These are phyloP conservation scores for Penstemon davidsonii DNA, from an alignment of 257 asterid species.

Conservation along the genomic window DNA sequence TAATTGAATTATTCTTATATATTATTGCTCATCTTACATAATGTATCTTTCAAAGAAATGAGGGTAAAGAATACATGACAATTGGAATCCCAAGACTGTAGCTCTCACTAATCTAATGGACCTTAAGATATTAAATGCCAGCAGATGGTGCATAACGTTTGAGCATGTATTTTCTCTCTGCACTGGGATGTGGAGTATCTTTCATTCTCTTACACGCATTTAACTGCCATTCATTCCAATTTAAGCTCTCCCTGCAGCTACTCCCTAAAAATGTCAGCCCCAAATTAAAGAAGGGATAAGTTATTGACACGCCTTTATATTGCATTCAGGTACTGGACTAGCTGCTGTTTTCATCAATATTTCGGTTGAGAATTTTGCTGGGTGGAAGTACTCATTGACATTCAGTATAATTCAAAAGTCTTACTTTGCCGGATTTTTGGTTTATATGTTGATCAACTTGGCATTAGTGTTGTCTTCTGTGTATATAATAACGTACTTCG, in stretches of 20 bases:
- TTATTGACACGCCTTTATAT: conserved; percentile 19
- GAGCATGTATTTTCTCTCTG: background rate
- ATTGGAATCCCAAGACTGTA: background rate
- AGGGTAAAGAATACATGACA: background rate
- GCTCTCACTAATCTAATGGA: background rate
- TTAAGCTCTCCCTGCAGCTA: background rate
- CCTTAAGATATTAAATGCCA: background rate
- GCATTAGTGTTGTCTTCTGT: conserved; percentile 89
- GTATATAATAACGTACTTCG: conserved; percentile 75
- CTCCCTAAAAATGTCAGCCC: background rate
- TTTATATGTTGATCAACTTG: conserved; percentile 80
- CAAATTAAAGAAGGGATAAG: conserved; percentile 10
- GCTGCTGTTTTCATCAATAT: conserved; percentile 97
- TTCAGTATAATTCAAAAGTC: conserved; percentile 90
- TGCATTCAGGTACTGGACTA: conserved; percentile 80
- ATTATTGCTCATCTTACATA: background rate
- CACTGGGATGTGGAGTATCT: background rate
- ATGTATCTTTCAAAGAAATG: background rate
- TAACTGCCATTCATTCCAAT: conserved; percentile 1
- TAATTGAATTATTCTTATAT: no score
- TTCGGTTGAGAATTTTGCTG: conserved; percentile 98
- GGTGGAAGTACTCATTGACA: conserved; percentile 97
- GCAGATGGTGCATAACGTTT: background rate
- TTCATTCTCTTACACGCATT: background rate
- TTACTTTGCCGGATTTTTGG: conserved; percentile 82